Evolutionary conservation across 768 basidiomycete species (phyloP), one percentile per base, ranked within the genome.

Genomic region (Lentinula boryana): DNA sequence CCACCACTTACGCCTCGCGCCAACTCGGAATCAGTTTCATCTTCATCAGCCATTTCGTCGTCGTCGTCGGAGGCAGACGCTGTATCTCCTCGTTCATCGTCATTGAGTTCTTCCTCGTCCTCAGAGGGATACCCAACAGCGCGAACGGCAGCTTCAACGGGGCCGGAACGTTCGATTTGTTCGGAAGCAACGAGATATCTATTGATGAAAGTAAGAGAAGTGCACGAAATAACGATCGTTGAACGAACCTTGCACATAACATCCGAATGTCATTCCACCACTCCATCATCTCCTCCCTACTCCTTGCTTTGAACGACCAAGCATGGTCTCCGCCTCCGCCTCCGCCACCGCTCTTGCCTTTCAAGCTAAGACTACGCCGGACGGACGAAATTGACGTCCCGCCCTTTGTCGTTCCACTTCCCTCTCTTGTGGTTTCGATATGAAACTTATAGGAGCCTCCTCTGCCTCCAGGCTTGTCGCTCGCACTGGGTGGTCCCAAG

Each of bases 201-300:
- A 1, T 5, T 23, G 9, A 44, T 32, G 43, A 4, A 57, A 21
- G 13, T 15, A 31, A 40, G 18, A 36, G 5, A 0, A 21, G 38
- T 7, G 13, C 23, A 27, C 18, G 12, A 1, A 35, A 31, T 65
- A 88, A 91, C 27, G 27, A 40, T 94, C 93, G 48, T 27, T 27
- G 27, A 27, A 98, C 93, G 56, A 98, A 98, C 63, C 93, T 75
- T 21, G 95, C 93, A 67, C 94, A 95, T 43, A 96, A 77, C 93
- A 95, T 95, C 63, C 92, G 75, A 43, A 95, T 80, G 70, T 98
- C 97, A 69, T 98, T 98, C 97, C 97, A 99, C 93, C 97, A 97
- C 76, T 99, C 97, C 93, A 98, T 93, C 93, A 98, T 94, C 66
- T 98, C 96, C 64, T 98, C 96, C 65, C 90, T 85, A 61, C 87